A percentile compares a stretch with the other conserved stretches of the same genome.
phyloP scores from a whole-genome alignment of 441 rosid species.

The Jatropha podagrica region DNA sequence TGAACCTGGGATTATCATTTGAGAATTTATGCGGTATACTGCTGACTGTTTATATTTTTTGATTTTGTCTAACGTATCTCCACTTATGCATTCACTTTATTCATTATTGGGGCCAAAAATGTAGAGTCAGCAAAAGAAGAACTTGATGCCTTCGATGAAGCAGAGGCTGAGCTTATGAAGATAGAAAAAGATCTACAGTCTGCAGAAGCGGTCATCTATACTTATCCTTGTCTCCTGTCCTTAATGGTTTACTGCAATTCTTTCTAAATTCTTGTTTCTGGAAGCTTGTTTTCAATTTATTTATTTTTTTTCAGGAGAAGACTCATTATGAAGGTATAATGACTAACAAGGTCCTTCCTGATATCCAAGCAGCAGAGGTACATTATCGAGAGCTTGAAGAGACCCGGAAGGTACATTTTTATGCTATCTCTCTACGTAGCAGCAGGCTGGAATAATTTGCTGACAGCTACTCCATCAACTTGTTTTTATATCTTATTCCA shows the following conservation, averaged over 20 bases:
- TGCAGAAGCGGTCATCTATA: constrained; percentile 53
- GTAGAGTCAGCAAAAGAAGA: constrained; percentile 82
- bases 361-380: constrained; percentile 69
- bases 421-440: constrained; percentile 10
- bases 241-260: constrained; percentile 16
- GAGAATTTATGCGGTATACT: constrained; percentile 71
- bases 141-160: constrained; percentile 66
- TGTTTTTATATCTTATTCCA: not conserved
- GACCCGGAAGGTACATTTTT: constrained; percentile 52
- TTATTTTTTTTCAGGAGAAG: constrained; percentile 56
- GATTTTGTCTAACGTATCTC: constrained; percentile 5
- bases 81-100: constrained; percentile 13
- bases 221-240: constrained; percentile 14
- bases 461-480: not conserved
- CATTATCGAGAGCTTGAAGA: constrained; percentile 52
- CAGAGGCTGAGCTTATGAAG: constrained; percentile 74
- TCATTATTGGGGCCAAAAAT: constrained; percentile 1
- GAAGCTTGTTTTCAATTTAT: constrained; percentile 26
- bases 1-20: constrained; percentile 54
- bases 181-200: constrained; percentile 62
- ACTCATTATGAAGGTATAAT: constrained; percentile 75
- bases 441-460: constrained; percentile 13
- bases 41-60: constrained; percentile 11
- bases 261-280: constrained; percentile 13
- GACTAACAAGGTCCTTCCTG: constrained; percentile 71